A percentile compares a stretch with the other conserved stretches of the same genome.
These are phyloP conservation scores for Plasmodium malariae DNA, from an alignment of 169 alveolate species.

Conservation along the genomic window DNA sequence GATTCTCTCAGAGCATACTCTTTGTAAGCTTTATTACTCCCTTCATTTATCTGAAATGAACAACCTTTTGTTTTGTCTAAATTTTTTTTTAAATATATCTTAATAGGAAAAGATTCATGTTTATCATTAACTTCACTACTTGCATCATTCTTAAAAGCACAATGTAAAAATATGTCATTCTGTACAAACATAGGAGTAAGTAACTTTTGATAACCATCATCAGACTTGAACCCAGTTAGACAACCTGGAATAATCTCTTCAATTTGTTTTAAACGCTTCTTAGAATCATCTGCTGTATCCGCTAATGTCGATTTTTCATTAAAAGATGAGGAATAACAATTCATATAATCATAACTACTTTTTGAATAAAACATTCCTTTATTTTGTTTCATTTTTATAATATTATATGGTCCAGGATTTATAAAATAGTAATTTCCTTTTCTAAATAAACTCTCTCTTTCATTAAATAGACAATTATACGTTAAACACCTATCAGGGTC, in stretches of 20 bases:
- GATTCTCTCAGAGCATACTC: constrained; percentile 57
- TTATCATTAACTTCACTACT: background rate
- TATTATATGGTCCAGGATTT: constrained; percentile 41
- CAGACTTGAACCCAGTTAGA: constrained; percentile 17
- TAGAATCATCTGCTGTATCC: background rate
- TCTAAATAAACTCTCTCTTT: constrained; percentile 8
- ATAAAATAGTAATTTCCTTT: constrained; percentile 41
- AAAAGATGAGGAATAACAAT: constrained; percentile 36
- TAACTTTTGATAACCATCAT: constrained; percentile 38
- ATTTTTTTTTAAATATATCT: constrained; percentile 42
- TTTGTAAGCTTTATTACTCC: background rate
- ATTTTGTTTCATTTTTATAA: constrained; percentile 33
- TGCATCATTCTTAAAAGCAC: background rate
- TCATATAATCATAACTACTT: background rate
- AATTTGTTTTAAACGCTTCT: constrained; percentile 1
- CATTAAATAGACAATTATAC: background rate
- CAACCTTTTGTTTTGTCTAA: constrained; percentile 53
- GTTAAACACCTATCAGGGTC: background rate
- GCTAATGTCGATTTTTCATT: background rate
- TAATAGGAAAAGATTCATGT: constrained; percentile 27
- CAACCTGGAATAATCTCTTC: constrained; percentile 53
- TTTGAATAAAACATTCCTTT: background rate
- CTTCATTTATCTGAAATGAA: constrained; percentile 52
- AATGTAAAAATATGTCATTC: constrained; percentile 33
- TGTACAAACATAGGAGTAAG: constrained; percentile 20